Evolutionary conservation across 306 rosid species (phyloP).

Genomic region (Malus orientalis): DNA sequence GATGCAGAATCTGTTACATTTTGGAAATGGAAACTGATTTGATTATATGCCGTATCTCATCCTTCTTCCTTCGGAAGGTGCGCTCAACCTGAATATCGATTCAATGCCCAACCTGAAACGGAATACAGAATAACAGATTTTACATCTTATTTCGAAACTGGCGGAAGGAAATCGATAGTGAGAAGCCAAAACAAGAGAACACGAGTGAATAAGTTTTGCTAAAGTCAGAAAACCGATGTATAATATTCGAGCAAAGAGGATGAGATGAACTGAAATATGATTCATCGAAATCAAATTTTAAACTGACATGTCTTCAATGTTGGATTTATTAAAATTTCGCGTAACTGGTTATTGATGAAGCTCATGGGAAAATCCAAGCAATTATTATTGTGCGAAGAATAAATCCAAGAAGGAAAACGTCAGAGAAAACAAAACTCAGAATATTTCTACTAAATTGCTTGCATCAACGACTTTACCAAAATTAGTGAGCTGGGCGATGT

Average conservation of each 20-base stretch:
- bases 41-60: not conserved
- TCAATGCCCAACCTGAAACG: conserved; percentile 30
- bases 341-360: not conserved
- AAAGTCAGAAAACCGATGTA: not conserved
- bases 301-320: not conserved
- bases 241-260: too few species aligned
- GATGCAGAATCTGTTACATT: conserved; percentile 19
- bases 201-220: not conserved
- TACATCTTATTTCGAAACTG: not conserved
- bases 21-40: conserved; percentile 3
- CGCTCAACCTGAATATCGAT: conserved; percentile 9
- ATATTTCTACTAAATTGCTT: not conserved
- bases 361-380: conserved; percentile 5
- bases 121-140: not conserved
- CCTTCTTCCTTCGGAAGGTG: conserved; percentile 15
- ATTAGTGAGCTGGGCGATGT: conserved; percentile 38
- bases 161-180: not conserved
- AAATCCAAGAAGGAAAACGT: conserved; percentile 8
- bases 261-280: not conserved
- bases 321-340: not conserved
- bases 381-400: conserved; percentile 6
- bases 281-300: not conserved
- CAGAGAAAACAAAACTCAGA: not conserved
- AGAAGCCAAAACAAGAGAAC: not conserved
- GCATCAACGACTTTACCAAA: conserved; percentile 32